A percentile compares a stretch with the other conserved stretches of the same genome.
phyloP scores from a whole-genome alignment of 2,329 filamentous ascomycete genomes.

The Aspergillus niger region DNA sequence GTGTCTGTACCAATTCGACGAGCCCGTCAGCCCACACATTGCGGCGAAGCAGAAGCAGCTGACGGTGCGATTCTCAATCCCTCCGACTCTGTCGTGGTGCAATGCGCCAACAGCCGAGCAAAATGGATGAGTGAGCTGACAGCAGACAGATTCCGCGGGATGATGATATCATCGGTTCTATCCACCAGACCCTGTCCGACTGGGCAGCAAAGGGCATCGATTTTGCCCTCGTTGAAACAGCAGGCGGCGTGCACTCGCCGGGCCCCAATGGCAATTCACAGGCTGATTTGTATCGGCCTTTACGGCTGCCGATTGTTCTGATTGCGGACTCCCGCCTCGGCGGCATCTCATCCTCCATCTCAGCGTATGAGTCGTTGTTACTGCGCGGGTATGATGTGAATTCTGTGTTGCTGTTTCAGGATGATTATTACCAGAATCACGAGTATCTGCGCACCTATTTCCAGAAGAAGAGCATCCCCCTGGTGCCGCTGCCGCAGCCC shows the following conservation, averaged over 20 bases:
- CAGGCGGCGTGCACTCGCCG: slow-evolving; percentile 79
- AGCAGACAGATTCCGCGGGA: slow-evolving; percentile 51
- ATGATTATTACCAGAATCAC: slow-evolving; percentile 67
- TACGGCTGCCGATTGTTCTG: slow-evolving; percentile 72
- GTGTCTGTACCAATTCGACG: slow-evolving; percentile 70
- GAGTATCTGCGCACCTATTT: slow-evolving; percentile 71
- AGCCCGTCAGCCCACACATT: slow-evolving; percentile 76
- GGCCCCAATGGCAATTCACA: slow-evolving; percentile 74
- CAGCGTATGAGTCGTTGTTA: slow-evolving; percentile 74
- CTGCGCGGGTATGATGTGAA: slow-evolving; percentile 79
- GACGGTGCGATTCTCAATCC: slow-evolving; percentile 14
- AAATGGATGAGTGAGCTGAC: slow-evolving; percentile 8
- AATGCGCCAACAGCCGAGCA: not conserved
- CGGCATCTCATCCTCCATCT: slow-evolving; percentile 78
- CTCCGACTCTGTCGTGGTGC: not conserved
- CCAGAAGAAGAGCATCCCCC: slow-evolving; percentile 56
- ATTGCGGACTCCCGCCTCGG: slow-evolving; percentile 75
- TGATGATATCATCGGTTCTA: slow-evolving; percentile 51
- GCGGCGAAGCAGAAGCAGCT: slow-evolving; percentile 61
- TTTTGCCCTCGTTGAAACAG: slow-evolving; percentile 76
- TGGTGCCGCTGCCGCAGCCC: slow-evolving; percentile 61
- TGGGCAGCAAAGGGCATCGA: slow-evolving; percentile 45
- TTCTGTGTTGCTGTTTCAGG: slow-evolving; percentile 68
- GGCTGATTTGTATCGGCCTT: slow-evolving; percentile 72
- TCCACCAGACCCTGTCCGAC: slow-evolving; percentile 48